Conservation (phyloP, 2,329 filamentous ascomycete genomes). For the Aspergillus intermedius region DNA sequence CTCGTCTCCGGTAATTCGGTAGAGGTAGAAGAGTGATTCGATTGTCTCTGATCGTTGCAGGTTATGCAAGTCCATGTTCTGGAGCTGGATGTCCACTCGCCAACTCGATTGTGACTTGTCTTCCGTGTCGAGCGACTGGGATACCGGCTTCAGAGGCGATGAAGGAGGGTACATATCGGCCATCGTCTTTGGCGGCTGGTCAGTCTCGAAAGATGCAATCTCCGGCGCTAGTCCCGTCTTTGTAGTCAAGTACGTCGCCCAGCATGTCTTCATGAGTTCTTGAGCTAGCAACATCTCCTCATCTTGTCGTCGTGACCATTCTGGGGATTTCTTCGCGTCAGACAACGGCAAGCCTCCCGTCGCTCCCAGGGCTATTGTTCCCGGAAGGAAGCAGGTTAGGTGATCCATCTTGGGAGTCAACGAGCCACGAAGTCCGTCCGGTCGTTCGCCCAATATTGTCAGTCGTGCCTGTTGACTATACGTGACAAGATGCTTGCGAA, state of each 20-base stretch:
- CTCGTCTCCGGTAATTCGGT: slow-evolving; percentile 86
- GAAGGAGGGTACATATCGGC: slow-evolving; percentile 30
- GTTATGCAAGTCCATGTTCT: slow-evolving; percentile 81
- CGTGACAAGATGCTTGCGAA: slow-evolving; percentile 86
- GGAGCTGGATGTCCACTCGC: slow-evolving; percentile 73
- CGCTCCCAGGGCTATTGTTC: slow-evolving; percentile 82
- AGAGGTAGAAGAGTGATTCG: slow-evolving; percentile 98
- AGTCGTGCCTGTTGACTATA: slow-evolving; percentile 75
- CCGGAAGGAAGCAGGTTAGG: slow-evolving; percentile 93
- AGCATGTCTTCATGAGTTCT: slow-evolving; percentile 94
- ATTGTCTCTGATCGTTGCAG: slow-evolving; percentile 92
- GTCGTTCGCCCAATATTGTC: slow-evolving; percentile 85
- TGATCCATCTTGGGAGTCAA: slow-evolving; percentile 95
- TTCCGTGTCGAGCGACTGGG: slow-evolving; percentile 26
- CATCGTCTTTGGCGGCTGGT: slow-evolving; percentile 55
- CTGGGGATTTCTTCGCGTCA: slow-evolving; percentile 63
- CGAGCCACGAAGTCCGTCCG: slow-evolving; percentile 58
- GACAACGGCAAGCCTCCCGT: slow-evolving; percentile 71
- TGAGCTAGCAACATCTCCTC: slow-evolving; percentile 79
- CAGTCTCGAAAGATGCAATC: slow-evolving; percentile 83
- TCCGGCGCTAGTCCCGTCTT: slow-evolving; percentile 88
- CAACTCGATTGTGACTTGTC: slow-evolving; percentile 44
- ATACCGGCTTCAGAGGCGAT: slow-evolving; percentile 29
- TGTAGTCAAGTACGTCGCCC: slow-evolving; percentile 92
- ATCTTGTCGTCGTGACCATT: slow-evolving; percentile 73